A percentile compares a stretch with the other conserved stretches of the same genome.
Evolutionary conservation across 2,329 filamentous ascomycete species (phyloP).

Genomic region (Diaporthe ilicicola): DNA sequence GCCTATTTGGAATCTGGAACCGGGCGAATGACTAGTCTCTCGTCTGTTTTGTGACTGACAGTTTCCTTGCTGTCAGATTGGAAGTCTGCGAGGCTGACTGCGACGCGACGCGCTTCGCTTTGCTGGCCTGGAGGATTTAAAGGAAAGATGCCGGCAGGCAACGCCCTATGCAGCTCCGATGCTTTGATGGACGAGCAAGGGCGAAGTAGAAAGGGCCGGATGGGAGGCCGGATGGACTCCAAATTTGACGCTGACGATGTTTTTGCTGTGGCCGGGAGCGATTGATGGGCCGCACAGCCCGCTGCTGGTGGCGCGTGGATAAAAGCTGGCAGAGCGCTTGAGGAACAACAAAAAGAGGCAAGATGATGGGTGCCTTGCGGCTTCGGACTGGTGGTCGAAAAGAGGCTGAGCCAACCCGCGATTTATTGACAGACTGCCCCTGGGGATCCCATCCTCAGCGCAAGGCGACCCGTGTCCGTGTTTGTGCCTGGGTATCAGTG

Average conservation of each 20-base stretch:
- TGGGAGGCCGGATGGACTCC: background rate
- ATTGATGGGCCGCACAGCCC: background rate
- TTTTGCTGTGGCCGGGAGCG: slow-evolving; percentile 14
- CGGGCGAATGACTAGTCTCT: background rate
- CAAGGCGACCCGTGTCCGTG: slow-evolving; percentile 20
- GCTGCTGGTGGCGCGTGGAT: background rate
- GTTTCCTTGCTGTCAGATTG: slow-evolving; percentile 4
- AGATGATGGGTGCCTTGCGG: background rate
- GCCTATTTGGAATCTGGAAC: background rate
- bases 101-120: background rate
- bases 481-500: background rate
- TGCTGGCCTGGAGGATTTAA: background rate
- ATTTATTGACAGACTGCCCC: slow-evolving; percentile 7
- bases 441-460: slow-evolving; percentile 17
- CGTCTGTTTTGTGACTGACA: background rate
- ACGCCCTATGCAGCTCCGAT: background rate
- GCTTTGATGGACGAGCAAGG: background rate
- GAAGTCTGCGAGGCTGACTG: background rate
- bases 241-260: slow-evolving; percentile 24
- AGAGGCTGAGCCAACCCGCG: slow-evolving; percentile 3
- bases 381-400: background rate
- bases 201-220: background rate
- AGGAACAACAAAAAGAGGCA: background rate
- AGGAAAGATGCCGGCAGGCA: background rate
- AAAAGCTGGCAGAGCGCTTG: background rate